Percentiles rank a stretch among this genome's conserved stretches.
phyloP scores from a whole-genome alignment of 1,284 basidiomycete species.

The Melanopsichium pennsylvanicum region DNA sequence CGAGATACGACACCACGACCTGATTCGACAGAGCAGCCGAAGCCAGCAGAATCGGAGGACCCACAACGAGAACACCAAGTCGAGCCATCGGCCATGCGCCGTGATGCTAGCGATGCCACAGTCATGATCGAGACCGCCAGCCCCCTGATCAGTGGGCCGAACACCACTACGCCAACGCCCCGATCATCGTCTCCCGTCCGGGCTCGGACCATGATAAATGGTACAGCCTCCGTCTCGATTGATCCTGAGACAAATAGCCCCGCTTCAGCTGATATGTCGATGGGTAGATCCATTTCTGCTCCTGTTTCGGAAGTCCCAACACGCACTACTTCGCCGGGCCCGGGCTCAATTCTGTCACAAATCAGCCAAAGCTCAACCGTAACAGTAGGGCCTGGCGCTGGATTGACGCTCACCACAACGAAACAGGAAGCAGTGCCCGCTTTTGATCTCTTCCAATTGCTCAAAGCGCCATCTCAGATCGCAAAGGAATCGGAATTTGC shows the following conservation, averaged over 20 bases:
- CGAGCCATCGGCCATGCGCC: neutral
- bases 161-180: constrained; percentile 41
- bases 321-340: constrained; percentile 28
- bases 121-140: constrained; percentile 27
- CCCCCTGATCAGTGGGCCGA: constrained; percentile 22
- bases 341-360: constrained; percentile 17
- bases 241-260: neutral
- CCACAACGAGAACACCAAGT: neutral
- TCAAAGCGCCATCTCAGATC: constrained; percentile 39
- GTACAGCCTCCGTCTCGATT: neutral
- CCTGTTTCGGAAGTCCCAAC: constrained; percentile 39
- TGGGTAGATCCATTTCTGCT: constrained; percentile 25
- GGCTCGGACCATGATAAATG: neutral
- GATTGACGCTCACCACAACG: constrained; percentile 13
- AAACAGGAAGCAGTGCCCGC: constrained; percentile 20
- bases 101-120: constrained; percentile 31
- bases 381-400: constrained; percentile 1
- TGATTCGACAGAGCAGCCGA: neutral
- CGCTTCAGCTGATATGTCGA: constrained; percentile 14
- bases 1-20: constrained; percentile 16
- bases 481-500: constrained; percentile 42
- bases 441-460: constrained; percentile 39
- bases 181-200: constrained; percentile 32
- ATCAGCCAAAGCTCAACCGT: constrained; percentile 11
- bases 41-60: neutral